phyloP scores from a whole-genome alignment of 345 rosid genomes.

The Eucalyptus leucophloia region DNA sequence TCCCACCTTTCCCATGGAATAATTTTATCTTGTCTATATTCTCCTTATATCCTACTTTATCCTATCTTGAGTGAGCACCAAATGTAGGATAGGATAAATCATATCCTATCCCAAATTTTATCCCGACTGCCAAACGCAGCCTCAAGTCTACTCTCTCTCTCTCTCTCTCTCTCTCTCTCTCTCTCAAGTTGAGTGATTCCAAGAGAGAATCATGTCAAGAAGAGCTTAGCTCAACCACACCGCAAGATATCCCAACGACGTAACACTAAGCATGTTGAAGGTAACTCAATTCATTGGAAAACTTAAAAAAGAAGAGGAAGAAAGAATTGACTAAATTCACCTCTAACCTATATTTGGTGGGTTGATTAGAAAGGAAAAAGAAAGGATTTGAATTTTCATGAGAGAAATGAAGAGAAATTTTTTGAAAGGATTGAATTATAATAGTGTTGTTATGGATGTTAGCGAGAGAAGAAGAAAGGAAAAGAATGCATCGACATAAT shows the following conservation, averaged over 20 bases:
- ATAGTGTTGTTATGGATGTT: neutral
- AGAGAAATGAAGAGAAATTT: neutral
- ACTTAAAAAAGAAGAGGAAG: neutral
- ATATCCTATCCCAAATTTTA: too few relatives aligned
- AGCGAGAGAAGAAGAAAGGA: neutral
- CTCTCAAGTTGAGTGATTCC: neutral
- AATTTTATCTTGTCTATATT: too few relatives aligned
- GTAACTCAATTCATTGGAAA: too few relatives aligned
- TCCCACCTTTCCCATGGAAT: too few relatives aligned
- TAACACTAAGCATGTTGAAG: neutral
- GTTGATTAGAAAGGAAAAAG: neutral
- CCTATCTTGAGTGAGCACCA: too few relatives aligned
- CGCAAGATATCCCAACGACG: neutral
- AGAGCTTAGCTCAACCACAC: neutral
- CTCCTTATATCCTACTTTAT: too few relatives aligned
- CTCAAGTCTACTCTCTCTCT: neutral
- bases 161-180: neutral
- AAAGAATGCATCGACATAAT: neutral
- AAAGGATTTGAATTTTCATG: neutral
- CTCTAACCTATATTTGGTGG: neutral
- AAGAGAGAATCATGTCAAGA: neutral
- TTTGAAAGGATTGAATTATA: neutral
- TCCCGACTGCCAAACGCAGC: too few relatives aligned
- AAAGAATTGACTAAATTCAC: too few relatives aligned
- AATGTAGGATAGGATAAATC: too few relatives aligned